Evolutionary conservation across 129 eudicot genomes (phyloP).

Genomic region (Oenanthe sinensis): DNA sequence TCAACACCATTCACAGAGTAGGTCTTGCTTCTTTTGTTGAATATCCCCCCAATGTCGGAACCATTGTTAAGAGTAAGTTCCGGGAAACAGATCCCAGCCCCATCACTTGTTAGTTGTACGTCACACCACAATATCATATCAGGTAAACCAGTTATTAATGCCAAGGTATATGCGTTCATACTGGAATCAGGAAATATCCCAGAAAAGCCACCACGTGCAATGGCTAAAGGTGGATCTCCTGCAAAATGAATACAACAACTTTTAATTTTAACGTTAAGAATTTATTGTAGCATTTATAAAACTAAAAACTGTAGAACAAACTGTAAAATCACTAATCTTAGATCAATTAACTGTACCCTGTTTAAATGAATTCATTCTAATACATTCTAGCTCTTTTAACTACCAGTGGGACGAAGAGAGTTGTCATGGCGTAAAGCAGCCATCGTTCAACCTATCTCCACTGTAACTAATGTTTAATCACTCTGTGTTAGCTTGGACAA

Average conservation of each 20-base stretch:
- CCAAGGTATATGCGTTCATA: conserved; percentile 23
- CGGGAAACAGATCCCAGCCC: conserved; percentile 43
- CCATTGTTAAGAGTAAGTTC: conserved; percentile 34
- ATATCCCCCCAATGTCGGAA: conserved; percentile 9
- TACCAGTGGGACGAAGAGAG: neutral
- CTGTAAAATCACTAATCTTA: neutral
- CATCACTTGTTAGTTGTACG: conserved; percentile 50
- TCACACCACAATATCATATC: conserved; percentile 43
- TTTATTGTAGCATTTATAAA: neutral
- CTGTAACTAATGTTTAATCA: neutral
- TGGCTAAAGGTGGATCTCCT: conserved; percentile 32
- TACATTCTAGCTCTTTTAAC: neutral
- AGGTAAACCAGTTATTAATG: conserved; percentile 24
- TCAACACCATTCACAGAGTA: conserved; percentile 42
- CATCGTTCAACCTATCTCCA: neutral
- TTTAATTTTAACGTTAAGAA: neutral
- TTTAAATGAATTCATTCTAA: neutral
- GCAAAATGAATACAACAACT: neutral
- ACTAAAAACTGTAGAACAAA: neutral
- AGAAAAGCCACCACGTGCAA: conserved; percentile 61
- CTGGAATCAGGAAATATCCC: conserved; percentile 57
- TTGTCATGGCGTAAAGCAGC: neutral
- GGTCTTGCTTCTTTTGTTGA: conserved; percentile 11
- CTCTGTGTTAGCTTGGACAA: neutral
- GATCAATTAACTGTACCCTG: neutral